Conservation (phyloP, 345 rosid species). For the Eucalyptus sideroxylon region DNA sequence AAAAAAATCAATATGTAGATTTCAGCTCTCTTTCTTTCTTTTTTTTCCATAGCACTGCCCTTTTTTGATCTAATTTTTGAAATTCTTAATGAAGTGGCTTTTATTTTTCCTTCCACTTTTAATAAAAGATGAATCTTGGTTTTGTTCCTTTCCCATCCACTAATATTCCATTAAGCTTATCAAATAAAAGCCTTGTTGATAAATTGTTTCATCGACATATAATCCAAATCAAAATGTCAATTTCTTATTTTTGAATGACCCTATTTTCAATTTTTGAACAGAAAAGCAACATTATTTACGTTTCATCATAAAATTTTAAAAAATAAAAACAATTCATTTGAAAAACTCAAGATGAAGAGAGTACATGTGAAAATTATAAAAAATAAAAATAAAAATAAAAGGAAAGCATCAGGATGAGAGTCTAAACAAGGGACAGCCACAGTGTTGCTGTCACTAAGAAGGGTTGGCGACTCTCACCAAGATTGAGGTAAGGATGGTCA, state of each 20-base stretch:
- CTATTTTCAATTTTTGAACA: not conserved
- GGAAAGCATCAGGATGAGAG: not conserved
- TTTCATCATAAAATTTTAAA: not conserved
- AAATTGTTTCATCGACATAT: not conserved
- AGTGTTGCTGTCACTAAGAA: rapidly evolving
- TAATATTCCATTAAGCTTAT: not conserved
- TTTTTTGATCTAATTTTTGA: not conserved
- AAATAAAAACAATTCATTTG: not conserved
- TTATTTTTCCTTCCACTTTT: not conserved
- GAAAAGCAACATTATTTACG: not conserved
- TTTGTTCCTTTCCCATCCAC: not conserved
- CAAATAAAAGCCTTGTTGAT: not conserved
- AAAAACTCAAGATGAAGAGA: not conserved
- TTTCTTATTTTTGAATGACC: not conserved
- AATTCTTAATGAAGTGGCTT: not conserved
- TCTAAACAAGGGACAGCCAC: not conserved
- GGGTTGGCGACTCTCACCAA: not conserved
- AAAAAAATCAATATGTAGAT: not conserved
- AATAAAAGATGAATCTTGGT: not conserved
- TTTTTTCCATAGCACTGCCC: not conserved
- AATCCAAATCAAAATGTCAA: not conserved
- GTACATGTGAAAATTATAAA: not conserved
- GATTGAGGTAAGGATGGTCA: not conserved
- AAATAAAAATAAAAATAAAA: not conserved
- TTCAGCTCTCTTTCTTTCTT: not conserved